Base-by-base conservation (phyloP, 2,329 filamentous ascomycete genomes). In the Tolypocladium amazonense region DNA sequence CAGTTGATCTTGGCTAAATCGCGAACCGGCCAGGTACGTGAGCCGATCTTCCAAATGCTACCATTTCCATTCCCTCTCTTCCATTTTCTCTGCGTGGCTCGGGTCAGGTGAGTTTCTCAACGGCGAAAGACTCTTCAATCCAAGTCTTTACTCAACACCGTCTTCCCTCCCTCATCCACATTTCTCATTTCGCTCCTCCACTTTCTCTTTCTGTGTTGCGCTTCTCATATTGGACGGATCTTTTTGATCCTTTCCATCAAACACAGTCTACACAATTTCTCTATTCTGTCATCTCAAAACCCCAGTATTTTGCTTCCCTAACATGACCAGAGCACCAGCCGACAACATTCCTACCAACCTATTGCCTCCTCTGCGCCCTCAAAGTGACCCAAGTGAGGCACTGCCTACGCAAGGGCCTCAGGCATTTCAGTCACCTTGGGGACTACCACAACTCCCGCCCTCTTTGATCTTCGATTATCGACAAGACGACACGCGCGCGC, bases 391-490 rank as follows among this genome's bases (percentile, higher is more conserved):
- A 39, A 4, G 62, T 62, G 38, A 61, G 37, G 37, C 38, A 38
- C 7, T 30, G 37, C 4, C 56, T 62, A 1, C 55, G 50, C 3
- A 41, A 56, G 1, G 35, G 57, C 2, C 62, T 60, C 35, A 7
- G 35, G 14, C 18, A n/a, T 4, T 25, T 58, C 38, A 56, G 18
- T 23, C 4, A 35, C 23, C 52, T 56, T 11, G 62, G 62, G 61
- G 59, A 64, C 33, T 23, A 55, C 11, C 56, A n/a, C n/a, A n/a
- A 59, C 4, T 30, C 62, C 2, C 18, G 30, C 14, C 30, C 58
- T 12, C 33, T 12, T 9, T 64, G 61, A 59, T 61, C 60, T 11
- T 47, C 30, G 4, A 9, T 62, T 20, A 56, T 61, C 39, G 55
- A 61, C 18, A 56, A 58, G 7, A 61, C 61, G 15, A 61, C 62